Base-by-base conservation (phyloP, 345 rosid genomes). In the Eutrema yunnanense region DNA sequence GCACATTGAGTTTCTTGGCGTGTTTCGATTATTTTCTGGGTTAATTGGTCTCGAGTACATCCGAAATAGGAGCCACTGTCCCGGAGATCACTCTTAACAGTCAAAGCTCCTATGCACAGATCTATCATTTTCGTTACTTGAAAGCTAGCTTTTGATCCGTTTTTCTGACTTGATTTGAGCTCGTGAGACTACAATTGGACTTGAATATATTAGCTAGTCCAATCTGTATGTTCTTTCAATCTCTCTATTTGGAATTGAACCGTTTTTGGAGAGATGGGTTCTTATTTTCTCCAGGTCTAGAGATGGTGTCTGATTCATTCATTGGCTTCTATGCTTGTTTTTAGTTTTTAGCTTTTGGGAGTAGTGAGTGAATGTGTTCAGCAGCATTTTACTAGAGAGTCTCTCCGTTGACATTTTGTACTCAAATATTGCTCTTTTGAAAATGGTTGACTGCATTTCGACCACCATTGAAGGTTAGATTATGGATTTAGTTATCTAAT, bases 341-440 rank as follows among this genome's bases (percentile, higher is more conserved):
- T 3, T 9, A 52, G 16, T 13, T 8, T 55, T 56, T 34, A 55
- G 26, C 8, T 1, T 32, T 41, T 19, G 12, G 46, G 46, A 48
- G 19, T 56, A 52, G 57, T 22, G 34, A 52, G 57, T 22, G 34
- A 59, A 14, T 51, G 42, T 62, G 48, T 32, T 47, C 13, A 65
- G 11, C 47, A 48, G 62, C 26, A 54, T 49, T 67, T 9, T 50
- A 58, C 48, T 59, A 4, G 68, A 68, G 36, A 16, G 58, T 46
- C 74, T 69, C 13, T 36, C 22, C 49, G 75, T 75, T 75, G 74
- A 75, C 75, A 54, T 67, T 65, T 48, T 54, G 37, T 30, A 8
- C 38, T 48, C 41, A 42, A 59, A 50, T 47, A 40, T 32, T 19
- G 13, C 40, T 51, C 43, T 14, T 67, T 8, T 67, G 33, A 16